These are phyloP conservation scores for Pestalotiopsis sp. DNA, from an alignment of 2,329 filamentous ascomycete species.

Conservation along the genomic window DNA sequence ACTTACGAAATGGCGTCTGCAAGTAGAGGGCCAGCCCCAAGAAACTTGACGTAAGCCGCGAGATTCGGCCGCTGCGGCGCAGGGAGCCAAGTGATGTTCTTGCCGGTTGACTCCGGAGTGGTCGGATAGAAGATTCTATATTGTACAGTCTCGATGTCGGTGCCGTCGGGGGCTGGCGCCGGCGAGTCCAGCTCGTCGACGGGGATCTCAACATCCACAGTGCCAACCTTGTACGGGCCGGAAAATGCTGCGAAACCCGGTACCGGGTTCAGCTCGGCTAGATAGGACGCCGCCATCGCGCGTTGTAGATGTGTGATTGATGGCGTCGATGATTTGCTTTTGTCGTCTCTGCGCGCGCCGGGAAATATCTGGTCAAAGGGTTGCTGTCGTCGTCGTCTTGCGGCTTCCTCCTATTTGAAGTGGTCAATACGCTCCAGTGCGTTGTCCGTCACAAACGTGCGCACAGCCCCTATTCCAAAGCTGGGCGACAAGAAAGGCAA, in stretches of 20 bases:
- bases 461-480: neutral
- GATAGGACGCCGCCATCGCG: constrained; percentile 34
- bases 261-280: constrained; percentile 66
- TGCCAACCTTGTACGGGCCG: constrained; percentile 78
- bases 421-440: neutral
- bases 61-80: constrained; percentile 75
- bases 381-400: neutral
- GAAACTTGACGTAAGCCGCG: constrained; percentile 74
- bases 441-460: neutral
- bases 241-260: constrained; percentile 76
- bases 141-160: constrained; percentile 70
- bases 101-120: constrained; percentile 50
- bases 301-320: neutral
- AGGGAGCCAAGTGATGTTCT: constrained; percentile 75
- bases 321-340: neutral
- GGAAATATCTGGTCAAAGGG: neutral
- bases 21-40: constrained; percentile 64
- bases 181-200: constrained; percentile 60
- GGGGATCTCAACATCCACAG: constrained; percentile 79
- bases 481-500: neutral
- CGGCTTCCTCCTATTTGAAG: neutral
- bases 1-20: constrained; percentile 64
- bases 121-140: constrained; percentile 85
- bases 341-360: neutral
- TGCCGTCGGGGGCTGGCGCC: constrained; percentile 52